These are phyloP conservation scores for Fomitopsis serialis DNA, from an alignment of 768 basidiomycete genomes.

Conservation along the genomic window DNA sequence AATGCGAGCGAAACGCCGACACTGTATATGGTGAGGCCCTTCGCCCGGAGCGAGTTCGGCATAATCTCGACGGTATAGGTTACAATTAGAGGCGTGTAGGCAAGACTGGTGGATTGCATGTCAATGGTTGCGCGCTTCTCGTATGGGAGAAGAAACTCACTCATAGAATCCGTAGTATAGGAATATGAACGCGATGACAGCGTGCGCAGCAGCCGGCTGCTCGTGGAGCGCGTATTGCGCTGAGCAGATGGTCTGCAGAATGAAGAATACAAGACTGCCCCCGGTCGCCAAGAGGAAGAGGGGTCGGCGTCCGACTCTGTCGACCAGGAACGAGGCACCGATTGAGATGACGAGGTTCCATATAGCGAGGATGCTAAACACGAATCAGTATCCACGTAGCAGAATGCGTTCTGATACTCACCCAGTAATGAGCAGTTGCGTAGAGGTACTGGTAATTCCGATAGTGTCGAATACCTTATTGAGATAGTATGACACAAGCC, in stretches of 20 bases:
- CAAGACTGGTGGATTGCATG: conserved; percentile 21
- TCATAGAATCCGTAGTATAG: conserved; percentile 34
- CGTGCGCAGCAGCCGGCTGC: conserved; percentile 29
- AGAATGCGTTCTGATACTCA: background rate
- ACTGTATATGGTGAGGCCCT: conserved; percentile 41
- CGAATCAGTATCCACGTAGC: background rate
- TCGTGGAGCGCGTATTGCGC: conserved; percentile 24
- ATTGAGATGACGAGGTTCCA: conserved; percentile 54
- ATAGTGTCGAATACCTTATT: conserved; percentile 49
- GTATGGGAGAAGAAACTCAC: conserved; percentile 1
- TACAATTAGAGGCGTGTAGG: conserved; percentile 17
- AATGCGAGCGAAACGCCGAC: conserved; percentile 38
- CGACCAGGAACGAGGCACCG: conserved; percentile 41
- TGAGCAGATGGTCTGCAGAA: conserved; percentile 33
- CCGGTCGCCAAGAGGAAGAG: conserved; percentile 43
- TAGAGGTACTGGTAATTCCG: conserved; percentile 43
- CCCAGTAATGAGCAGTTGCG: conserved; percentile 31
- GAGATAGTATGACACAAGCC: conserved; percentile 33
- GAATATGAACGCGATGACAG: conserved; percentile 43
- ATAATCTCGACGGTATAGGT: conserved; percentile 47
- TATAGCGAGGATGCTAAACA: conserved; percentile 22
- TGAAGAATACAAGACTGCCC: conserved; percentile 36
- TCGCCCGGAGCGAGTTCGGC: conserved; percentile 42
- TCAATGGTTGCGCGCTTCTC: background rate
- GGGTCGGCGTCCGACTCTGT: conserved; percentile 43